Evolutionary conservation across 192 early-diverging fungal genomes (phyloP).

Genomic region (Backusella liffmaniae): DNA sequence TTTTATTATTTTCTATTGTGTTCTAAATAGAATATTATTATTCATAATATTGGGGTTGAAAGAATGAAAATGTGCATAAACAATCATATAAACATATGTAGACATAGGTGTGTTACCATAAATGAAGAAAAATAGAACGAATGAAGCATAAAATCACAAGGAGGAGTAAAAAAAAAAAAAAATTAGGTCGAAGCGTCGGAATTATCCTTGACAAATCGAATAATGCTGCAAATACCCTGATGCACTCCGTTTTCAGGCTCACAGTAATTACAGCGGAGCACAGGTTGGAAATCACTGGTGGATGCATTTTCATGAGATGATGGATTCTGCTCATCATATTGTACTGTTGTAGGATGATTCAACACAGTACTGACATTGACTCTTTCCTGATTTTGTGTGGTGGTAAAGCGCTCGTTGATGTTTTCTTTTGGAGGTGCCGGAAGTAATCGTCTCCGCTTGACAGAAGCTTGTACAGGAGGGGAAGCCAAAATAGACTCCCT

Average conservation of each 20-base stretch:
- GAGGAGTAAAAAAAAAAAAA: neutral
- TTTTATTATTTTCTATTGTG: neutral
- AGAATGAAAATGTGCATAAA: conserved; percentile 1
- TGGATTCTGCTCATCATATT: neutral
- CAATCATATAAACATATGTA: neutral
- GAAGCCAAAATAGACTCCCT: neutral
- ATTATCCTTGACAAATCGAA: neutral
- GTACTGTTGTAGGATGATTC: neutral
- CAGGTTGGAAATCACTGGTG: neutral
- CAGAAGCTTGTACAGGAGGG: neutral
- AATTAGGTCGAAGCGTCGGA: neutral
- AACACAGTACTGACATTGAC: neutral
- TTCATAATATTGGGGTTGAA: neutral
- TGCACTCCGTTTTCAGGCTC: conserved; percentile 2
- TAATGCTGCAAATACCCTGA: neutral
- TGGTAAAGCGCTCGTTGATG: too few relatives aligned
- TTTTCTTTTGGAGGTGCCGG: neutral
- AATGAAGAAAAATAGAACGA: neutral
- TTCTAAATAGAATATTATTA: neutral
- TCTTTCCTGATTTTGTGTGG: neutral
- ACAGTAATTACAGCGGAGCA: conserved; percentile 9
- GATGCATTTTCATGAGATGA: neutral
- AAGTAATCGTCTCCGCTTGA: neutral
- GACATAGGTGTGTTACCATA: neutral
- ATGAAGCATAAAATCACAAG: neutral